Conservation (phyloP, 768 basidiomycete species). For the Tricholoma saponaceum region DNA sequence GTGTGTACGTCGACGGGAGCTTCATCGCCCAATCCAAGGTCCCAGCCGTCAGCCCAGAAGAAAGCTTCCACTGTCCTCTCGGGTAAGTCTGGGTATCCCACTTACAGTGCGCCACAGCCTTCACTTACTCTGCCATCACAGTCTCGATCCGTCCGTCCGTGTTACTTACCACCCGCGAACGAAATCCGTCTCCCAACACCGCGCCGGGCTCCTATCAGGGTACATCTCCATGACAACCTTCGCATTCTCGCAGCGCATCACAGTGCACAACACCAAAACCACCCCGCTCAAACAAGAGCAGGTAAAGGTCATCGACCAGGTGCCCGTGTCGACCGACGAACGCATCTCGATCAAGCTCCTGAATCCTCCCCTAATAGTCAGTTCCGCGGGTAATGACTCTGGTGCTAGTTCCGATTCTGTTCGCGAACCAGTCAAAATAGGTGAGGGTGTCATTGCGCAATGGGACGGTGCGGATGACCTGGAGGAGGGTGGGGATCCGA, state of each 20-base stretch:
- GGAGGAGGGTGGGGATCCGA: not conserved
- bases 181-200: conserved; percentile 24
- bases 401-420: not conserved
- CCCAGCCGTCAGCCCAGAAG: conserved; percentile 22
- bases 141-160: conserved; percentile 35
- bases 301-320: conserved; percentile 11
- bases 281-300: conserved; percentile 4
- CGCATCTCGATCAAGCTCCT: conserved; percentile 1
- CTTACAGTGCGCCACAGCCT: no score
- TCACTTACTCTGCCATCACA: conserved; percentile 7
- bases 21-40: conserved; percentile 23
- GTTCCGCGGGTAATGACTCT: not conserved
- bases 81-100: conserved; percentile 8
- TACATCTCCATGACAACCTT: conserved; percentile 1
- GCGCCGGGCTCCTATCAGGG: not conserved
- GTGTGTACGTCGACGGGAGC: conserved; percentile 27
- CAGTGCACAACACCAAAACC: conserved; percentile 12
- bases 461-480: not conserved
- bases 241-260: conserved; percentile 11
- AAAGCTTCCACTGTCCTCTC: conserved; percentile 26
- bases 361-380: conserved; percentile 1
- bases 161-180: conserved; percentile 35
- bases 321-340: conserved; percentile 7
- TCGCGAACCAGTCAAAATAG: not conserved
- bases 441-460: conserved; percentile 4